phyloP scores from a whole-genome alignment of 2,329 filamentous ascomycete genomes.

The Pseudogymnoascus verrucosus region DNA sequence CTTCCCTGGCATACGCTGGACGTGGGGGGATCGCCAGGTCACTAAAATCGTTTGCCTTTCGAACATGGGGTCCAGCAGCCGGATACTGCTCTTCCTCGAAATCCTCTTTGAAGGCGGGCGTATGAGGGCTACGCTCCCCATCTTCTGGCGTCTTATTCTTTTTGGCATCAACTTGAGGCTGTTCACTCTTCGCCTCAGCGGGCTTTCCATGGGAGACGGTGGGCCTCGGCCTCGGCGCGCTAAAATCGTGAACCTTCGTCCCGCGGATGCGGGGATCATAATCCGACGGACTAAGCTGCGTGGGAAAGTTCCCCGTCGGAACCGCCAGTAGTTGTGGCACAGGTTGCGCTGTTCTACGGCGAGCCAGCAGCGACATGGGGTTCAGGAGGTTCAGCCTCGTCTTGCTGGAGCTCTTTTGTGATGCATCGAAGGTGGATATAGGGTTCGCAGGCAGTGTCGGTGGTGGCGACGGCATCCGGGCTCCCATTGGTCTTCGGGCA shows the following conservation, averaged over 20 bases:
- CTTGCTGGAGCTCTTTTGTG: conserved; percentile 22
- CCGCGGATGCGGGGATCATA: conserved; percentile 59
- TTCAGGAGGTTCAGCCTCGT: conserved; percentile 30
- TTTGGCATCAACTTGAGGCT: neutral
- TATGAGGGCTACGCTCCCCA: conserved; percentile 30
- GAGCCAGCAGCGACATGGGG: conserved; percentile 30
- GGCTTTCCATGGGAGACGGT: conserved; percentile 26
- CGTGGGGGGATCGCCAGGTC: conserved; percentile 23
- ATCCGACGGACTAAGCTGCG: conserved; percentile 16
- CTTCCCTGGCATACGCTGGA: conserved; percentile 22
- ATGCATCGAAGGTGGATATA: conserved; percentile 19
- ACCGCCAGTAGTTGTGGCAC: conserved; percentile 23
- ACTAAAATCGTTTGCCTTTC: conserved; percentile 26
- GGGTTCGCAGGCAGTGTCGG: conserved; percentile 6
- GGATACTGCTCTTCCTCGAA: conserved; percentile 41
- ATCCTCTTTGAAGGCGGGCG: conserved; percentile 47
- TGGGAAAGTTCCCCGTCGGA: conserved; percentile 25
- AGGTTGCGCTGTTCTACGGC: conserved; percentile 26
- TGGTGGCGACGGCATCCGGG: conserved; percentile 22
- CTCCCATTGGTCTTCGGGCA: conserved; percentile 20
- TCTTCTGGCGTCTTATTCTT: conserved; percentile 10
- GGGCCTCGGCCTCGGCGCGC: conserved; percentile 46
- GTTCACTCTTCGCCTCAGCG: neutral
- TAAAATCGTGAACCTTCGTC: conserved; percentile 58
- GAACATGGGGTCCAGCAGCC: conserved; percentile 27